Base-by-base conservation (phyloP, 768 basidiomycete genomes). In the Auricularia auricula-judae region DNA sequence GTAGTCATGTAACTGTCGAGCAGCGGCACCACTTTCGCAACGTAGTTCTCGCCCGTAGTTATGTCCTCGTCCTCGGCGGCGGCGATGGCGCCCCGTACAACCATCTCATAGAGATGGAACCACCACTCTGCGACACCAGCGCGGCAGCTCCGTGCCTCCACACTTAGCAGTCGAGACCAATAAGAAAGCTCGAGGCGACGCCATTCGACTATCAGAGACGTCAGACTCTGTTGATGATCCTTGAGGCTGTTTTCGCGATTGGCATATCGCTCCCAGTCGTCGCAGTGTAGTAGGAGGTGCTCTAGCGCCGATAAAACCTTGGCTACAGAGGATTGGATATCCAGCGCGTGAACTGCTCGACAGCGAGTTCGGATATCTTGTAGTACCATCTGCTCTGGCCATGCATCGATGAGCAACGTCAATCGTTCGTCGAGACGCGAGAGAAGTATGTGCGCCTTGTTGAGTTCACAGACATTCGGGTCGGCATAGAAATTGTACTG, bases 311-410 rank as follows among this genome's bases (percentile, higher is more conserved):
- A 82, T 36, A 99, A 79, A 12, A 95, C 75, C 71, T 86, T 89
- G 4, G 96, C 93, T 8, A 97, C 77, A 0, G 97, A 86, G 67
- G 85, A 86, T 43, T 81, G 77, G 21, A 90, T 75, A 61, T 82
- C 77, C 23, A 93, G 76, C 0, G 76, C 71, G 51, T 93, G 76
- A 65, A 93, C 80, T 7, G 78, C 73, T 47, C 87, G 80, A 70
- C 89, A 93, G 36, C 88, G 86, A 64, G 82, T 82, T 42, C 79
- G 77, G 42, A 99, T 81, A 72, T 96, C 87, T 35, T 88, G 89
- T n/a, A 97, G 79, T 8, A 98, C 91, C 88, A 95, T 93, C 73
- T 99, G 97, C 67, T 98, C 96, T 0, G 97, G 96, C 94, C 93
- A 99, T 68, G 93, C 88, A 66, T 79, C 75, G 33, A 88, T 80